phyloP scores from a whole-genome alignment of 768 basidiomycete genomes.

The Clavulina sp. region DNA sequence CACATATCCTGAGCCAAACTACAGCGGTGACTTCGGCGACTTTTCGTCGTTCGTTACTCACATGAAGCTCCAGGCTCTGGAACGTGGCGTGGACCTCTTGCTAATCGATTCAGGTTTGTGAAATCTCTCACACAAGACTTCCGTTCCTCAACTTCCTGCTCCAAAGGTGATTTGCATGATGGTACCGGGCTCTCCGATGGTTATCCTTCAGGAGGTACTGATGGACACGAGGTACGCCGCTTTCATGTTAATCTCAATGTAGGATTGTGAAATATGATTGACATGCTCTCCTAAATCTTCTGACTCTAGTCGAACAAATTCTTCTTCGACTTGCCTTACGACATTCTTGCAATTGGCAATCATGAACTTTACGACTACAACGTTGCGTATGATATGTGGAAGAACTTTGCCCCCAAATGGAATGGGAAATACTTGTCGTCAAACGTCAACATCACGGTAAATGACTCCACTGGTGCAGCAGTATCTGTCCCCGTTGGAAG shows the following conservation, averaged over 20 bases:
- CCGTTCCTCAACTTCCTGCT: background rate
- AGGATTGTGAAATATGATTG: background rate
- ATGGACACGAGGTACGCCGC: conserved; percentile 45
- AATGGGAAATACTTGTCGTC: conserved; percentile 64
- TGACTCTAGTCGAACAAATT: conserved; percentile 54
- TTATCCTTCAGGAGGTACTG: conserved; percentile 47
- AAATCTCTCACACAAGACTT: background rate
- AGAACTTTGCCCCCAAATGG: conserved; percentile 47
- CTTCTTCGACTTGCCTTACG: conserved; percentile 56
- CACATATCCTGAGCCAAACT: conserved; percentile 59
- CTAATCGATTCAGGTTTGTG: conserved; percentile 40
- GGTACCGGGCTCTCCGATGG: conserved; percentile 71
- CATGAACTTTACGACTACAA: conserved; percentile 71
- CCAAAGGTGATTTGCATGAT: conserved; percentile 45
- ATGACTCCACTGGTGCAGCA: conserved; percentile 22
- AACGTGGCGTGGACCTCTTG: conserved; percentile 65
- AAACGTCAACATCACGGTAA: conserved; percentile 69
- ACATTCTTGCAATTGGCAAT: conserved; percentile 72
- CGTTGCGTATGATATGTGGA: conserved; percentile 51
- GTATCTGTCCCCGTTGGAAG: conserved; percentile 31
- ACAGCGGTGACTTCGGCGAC: conserved; percentile 53
- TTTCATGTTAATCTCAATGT: too few relatives aligned
- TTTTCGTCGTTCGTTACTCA: conserved; percentile 73
- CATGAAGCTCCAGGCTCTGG: conserved; percentile 59
- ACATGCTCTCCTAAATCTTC: background rate